A percentile compares a stretch with the other conserved stretches of the same genome.
These are phyloP conservation scores for Trichoderma sp. DNA, from an alignment of 2,329 filamentous ascomycete genomes.

Conservation along the genomic window DNA sequence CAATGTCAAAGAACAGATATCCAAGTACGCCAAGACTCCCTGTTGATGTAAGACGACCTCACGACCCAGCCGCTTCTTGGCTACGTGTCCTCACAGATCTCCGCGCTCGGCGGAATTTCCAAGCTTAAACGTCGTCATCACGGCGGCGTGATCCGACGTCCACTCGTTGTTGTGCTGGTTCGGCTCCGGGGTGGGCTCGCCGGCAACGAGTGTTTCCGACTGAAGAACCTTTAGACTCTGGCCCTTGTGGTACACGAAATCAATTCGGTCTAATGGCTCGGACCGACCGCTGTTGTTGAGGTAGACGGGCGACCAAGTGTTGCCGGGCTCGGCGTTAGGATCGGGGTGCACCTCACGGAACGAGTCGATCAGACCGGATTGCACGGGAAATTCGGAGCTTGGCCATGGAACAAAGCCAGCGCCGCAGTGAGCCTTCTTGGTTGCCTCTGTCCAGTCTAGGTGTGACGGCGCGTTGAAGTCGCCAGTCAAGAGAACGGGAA, in stretches of 20 bases:
- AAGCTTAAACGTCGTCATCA: slow-evolving; percentile 31
- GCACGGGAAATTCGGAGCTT: slow-evolving; percentile 34
- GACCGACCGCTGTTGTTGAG: slow-evolving; percentile 31
- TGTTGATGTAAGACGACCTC: background rate
- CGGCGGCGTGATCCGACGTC: slow-evolving; percentile 40
- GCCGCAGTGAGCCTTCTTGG: slow-evolving; percentile 36
- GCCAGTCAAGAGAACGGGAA: slow-evolving; percentile 38
- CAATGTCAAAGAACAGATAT: background rate
- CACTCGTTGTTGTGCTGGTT: slow-evolving; percentile 39
- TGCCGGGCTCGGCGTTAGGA: slow-evolving; percentile 32
- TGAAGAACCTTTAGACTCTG: slow-evolving; percentile 28
- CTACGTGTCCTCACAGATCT: background rate
- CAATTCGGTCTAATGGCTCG: slow-evolving; percentile 42
- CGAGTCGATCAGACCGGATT: slow-evolving; percentile 40
- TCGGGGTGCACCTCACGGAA: slow-evolving; percentile 38
- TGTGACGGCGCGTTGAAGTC: slow-evolving; percentile 46
- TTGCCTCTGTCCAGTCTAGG: slow-evolving; percentile 38
- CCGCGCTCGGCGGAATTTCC: background rate
- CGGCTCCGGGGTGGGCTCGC: slow-evolving; percentile 34
- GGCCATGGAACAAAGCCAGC: slow-evolving; percentile 37
- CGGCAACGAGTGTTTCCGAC: slow-evolving; percentile 34
- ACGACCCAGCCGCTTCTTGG: background rate
- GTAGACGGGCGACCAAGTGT: slow-evolving; percentile 42
- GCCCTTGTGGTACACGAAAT: slow-evolving; percentile 42
- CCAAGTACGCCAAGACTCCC: background rate